These are phyloP conservation scores for Diaporthe helianthi DNA, from an alignment of 2,329 filamentous ascomycete species.

Conservation along the genomic window DNA sequence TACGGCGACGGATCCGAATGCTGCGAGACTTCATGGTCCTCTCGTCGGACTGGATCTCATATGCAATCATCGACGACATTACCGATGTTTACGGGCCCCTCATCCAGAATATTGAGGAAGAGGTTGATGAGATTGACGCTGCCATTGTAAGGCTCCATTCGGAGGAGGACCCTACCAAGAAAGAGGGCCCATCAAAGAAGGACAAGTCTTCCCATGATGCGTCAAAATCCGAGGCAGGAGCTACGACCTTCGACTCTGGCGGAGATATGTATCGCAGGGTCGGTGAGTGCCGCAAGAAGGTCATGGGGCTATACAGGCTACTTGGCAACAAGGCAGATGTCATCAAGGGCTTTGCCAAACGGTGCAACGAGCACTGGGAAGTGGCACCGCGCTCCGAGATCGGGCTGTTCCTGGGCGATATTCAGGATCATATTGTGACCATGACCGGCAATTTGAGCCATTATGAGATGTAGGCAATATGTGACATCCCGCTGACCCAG, in stretches of 20 bases:
- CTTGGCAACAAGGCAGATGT: conserved; percentile 98
- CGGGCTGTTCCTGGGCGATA: conserved; percentile 96
- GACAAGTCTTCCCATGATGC: conserved; percentile 44
- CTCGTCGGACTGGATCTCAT: conserved; percentile 97
- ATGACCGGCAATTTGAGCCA: conserved; percentile 97
- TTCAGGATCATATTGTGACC: conserved; percentile 98
- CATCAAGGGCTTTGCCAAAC: conserved; percentile 98
- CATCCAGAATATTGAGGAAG: conserved; percentile 91
- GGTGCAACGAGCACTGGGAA: conserved; percentile 98
- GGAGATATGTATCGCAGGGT: conserved; percentile 91
- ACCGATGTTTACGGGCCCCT: conserved; percentile 94
- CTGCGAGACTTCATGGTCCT: conserved; percentile 92
- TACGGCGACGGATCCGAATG: conserved; percentile 90
- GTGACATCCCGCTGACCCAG: conserved; percentile 34
- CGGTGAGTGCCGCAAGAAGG: conserved; percentile 93
- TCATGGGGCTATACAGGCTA: conserved; percentile 93
- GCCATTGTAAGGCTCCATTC: conserved; percentile 84
- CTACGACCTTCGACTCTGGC: conserved; percentile 55
- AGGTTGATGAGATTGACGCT: conserved; percentile 97
- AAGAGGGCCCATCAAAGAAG: conserved; percentile 43
- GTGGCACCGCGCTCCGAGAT: conserved; percentile 95
- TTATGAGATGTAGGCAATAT: conserved; percentile 82
- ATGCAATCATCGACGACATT: conserved; percentile 97
- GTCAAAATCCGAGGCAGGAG: conserved; percentile 50
- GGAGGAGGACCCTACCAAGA: conserved; percentile 51